A percentile compares a stretch with the other conserved stretches of the same genome.
These are phyloP conservation scores for Vitis labrusca DNA, from an alignment of 164 flowering plant genomes.

Conservation along the genomic window DNA sequence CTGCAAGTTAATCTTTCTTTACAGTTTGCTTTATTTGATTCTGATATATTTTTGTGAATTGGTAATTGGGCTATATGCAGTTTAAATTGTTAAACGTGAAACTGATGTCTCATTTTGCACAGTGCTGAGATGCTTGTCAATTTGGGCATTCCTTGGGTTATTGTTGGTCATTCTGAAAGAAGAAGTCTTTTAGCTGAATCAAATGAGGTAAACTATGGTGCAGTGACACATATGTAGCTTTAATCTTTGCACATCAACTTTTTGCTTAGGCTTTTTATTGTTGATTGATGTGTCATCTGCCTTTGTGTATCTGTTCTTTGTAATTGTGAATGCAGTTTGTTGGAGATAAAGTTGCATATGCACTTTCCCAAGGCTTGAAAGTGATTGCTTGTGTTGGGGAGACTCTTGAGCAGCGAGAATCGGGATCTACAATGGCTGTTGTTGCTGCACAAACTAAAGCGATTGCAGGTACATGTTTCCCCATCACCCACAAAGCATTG, in stretches of 20 bases:
- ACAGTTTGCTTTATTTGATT: too few relatives aligned
- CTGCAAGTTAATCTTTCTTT: too few relatives aligned
- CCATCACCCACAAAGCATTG: not conserved
- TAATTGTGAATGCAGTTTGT: conserved; percentile 52
- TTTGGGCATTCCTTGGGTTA: conserved; percentile 79
- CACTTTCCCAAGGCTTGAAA: conserved; percentile 73
- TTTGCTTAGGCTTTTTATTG: not conserved
- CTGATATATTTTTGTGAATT: not conserved
- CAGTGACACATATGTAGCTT: not conserved
- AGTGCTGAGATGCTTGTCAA: conserved; percentile 90
- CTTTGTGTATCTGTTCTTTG: not conserved
- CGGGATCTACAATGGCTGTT: conserved; percentile 74
- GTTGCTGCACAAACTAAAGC: conserved; percentile 84
- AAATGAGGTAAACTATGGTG: conserved; percentile 48
- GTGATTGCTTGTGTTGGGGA: conserved; percentile 90
- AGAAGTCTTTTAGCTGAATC: conserved; percentile 60
- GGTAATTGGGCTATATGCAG: not conserved
- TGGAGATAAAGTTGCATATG: conserved; percentile 84
- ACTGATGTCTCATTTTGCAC: conserved; percentile 14
- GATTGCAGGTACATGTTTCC: conserved; percentile 56
- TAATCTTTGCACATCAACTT: not conserved
- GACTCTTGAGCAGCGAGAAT: conserved; percentile 82
- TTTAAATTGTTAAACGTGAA: not conserved
- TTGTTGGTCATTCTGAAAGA: conserved; percentile 88
- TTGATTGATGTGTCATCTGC: not conserved